Evolutionary conservation across 179 eudicot genomes (phyloP), one percentile per base, ranked within the genome.

Genomic region (Beta corolliflora): DNA sequence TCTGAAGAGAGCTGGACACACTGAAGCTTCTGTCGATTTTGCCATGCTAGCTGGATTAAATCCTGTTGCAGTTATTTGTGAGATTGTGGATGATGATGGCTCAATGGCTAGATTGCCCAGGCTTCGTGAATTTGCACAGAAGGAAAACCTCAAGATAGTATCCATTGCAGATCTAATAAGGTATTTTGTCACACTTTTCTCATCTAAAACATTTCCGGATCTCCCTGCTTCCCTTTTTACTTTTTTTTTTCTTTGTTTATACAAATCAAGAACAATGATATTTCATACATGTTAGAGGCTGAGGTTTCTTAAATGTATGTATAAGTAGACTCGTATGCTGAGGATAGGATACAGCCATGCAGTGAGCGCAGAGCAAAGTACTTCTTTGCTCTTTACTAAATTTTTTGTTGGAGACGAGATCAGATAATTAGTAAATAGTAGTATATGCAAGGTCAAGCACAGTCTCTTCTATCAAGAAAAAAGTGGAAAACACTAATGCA

Each of bases 31-130:
- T 81, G 91, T 92, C 50, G 98, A 94, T 85, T 91, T 94, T 77
- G 81, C 97, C 60, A 53, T 91, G 86, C 82, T 94, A 78, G 98
- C 98, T 66, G 98, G 98, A 53, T 88, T 92, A 14, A 93, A 86
- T 52, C 92, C 94, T 72, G 95, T 84, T 82, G 93, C 91, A n/a
- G 97, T 94, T 77, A 79, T 94, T 60, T 94, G 98, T 86, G 97
- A 94, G 91, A 83, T 94, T 81, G 98, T 94, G 54, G 97, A 94
- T 80, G 98, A 94, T 85, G 98, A 94, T 90, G 98, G 98, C 76
- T 94, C 98, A 78, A 94, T 94, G 98, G 97, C 98, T 83, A 90
- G 98, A 83, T 81, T 94, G 65, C 98, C 97, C 21, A 91, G 82
- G 87, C 97, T 94, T 58, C 89, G 89, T 73, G 87, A 91, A 87